Evolutionary conservation across 768 basidiomycete genomes (phyloP).

Genomic region (Lentinula edodes): DNA sequence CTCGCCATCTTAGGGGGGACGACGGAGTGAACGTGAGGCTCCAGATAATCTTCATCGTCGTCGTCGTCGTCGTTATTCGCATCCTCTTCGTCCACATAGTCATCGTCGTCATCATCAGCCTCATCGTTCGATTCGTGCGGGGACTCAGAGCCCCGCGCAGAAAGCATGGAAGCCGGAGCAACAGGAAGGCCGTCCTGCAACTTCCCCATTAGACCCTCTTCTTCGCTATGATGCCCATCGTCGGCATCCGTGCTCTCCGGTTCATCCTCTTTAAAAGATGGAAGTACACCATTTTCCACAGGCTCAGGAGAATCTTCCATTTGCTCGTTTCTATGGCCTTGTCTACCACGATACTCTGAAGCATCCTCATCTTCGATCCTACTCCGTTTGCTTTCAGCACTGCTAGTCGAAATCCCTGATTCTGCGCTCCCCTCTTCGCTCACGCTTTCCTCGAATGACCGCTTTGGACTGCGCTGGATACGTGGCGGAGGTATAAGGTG

Average conservation of each 20-base stretch:
- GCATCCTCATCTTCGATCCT: background rate
- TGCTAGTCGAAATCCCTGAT: background rate
- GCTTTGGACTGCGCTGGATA: constrained; percentile 47
- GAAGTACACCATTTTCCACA: background rate
- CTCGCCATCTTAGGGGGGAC: background rate
- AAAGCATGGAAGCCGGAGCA: background rate
- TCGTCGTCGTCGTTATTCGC: constrained; percentile 12
- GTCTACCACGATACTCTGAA: background rate
- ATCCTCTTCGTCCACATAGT: constrained; percentile 16
- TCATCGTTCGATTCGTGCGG: constrained; percentile 7
- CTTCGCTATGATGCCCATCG: constrained; percentile 9
- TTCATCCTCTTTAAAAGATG: background rate
- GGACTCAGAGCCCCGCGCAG: background rate
- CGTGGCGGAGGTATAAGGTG: constrained; percentile 19
- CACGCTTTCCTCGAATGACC: constrained; percentile 47
- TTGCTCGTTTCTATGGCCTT: background rate
- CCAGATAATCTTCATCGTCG: constrained; percentile 12
- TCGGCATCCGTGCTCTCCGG: constrained; percentile 3
- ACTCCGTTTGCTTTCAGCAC: constrained; percentile 5
- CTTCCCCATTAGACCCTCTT: background rate
- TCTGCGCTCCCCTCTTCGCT: constrained; percentile 23
- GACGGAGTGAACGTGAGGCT: constrained; percentile 7
- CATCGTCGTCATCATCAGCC: constrained; percentile 11
- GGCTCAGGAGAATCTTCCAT: background rate
- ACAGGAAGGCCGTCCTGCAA: background rate